A percentile compares a stretch with the other conserved stretches of the same genome.
These are phyloP conservation scores for Xanthoceras sorbifolium DNA, from an alignment of 345 rosid species.

Conservation along the genomic window DNA sequence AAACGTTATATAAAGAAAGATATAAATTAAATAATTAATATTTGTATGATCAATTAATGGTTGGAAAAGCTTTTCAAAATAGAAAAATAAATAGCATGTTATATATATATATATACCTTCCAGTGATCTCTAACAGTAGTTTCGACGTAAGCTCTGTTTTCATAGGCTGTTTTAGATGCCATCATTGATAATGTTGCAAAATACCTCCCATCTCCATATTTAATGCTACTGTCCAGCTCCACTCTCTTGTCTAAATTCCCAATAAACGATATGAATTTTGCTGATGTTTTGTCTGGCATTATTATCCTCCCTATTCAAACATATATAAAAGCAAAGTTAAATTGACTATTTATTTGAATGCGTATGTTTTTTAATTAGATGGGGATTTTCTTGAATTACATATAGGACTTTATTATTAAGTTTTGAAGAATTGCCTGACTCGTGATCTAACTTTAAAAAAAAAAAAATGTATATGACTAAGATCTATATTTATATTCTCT, in stretches of 20 bases:
- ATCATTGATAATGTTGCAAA: conserved; percentile 54
- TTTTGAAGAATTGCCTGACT: neutral
- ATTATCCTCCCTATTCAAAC: conserved; percentile 42
- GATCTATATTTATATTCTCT: too few species aligned
- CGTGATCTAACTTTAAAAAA: too few species aligned
- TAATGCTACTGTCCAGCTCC: conserved; percentile 44
- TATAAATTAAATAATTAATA: neutral
- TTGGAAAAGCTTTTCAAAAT: neutral
- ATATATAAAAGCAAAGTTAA: too few species aligned
- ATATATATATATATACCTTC: conserved; percentile 40
- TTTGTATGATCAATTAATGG: neutral
- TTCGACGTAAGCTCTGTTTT: conserved; percentile 52
- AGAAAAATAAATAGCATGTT: neutral
- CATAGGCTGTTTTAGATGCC: conserved; percentile 68
- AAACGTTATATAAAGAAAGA: neutral
- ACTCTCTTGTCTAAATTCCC: conserved; percentile 54
- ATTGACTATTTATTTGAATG: too few species aligned
- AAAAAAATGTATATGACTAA: too few species aligned
- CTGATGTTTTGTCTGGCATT: conserved; percentile 46
- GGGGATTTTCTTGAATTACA: neutral
- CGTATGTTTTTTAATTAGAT: too few species aligned
- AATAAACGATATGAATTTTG: conserved; percentile 40
- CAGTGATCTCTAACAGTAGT: conserved; percentile 45
- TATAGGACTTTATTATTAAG: neutral
- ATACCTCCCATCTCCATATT: conserved; percentile 41